Conservation (phyloP, 176 grass and related monocot genomes). For the Phragmites australis region DNA sequence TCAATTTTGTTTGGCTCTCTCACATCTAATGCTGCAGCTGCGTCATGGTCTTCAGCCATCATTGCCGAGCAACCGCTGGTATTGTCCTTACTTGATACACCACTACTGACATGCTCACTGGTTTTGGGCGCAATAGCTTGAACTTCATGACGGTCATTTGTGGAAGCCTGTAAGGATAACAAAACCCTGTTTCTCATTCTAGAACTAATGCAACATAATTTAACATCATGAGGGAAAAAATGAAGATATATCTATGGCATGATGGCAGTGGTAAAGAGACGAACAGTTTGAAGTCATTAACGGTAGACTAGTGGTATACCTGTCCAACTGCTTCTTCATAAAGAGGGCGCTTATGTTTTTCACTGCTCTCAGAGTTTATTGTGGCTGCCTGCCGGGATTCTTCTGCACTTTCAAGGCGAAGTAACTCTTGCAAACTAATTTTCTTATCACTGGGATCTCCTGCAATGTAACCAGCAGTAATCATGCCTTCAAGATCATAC, state of each 20-base stretch:
- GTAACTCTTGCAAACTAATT: slow-evolving; percentile 51
- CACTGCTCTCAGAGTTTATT: slow-evolving; percentile 32
- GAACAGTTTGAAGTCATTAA: neutral
- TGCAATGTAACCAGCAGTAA: neutral
- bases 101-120: slow-evolving; percentile 13
- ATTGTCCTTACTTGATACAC: slow-evolving; percentile 22
- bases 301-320: slow-evolving; percentile 30
- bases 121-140: slow-evolving; percentile 28
- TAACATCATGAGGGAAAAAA: neutral
- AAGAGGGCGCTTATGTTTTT: slow-evolving; percentile 37
- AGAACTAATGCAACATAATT: neutral
- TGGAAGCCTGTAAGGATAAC: slow-evolving; percentile 43
- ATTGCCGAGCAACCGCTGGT: slow-evolving; percentile 16
- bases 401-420: slow-evolving; percentile 52
- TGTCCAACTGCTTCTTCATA: slow-evolving; percentile 34
- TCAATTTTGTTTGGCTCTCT: slow-evolving; percentile 12
- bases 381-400: slow-evolving; percentile 26
- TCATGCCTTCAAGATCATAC: slow-evolving; percentile 22
- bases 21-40: slow-evolving; percentile 4
- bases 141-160: slow-evolving; percentile 22
- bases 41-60: slow-evolving; percentile 20
- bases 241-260: neutral
- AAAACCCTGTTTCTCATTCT: slow-evolving; percentile 28
- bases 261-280: neutral
- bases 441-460: slow-evolving; percentile 32